Base-by-base conservation (phyloP, 1,284 basidiomycete species). In the Leccinum insolens region DNA sequence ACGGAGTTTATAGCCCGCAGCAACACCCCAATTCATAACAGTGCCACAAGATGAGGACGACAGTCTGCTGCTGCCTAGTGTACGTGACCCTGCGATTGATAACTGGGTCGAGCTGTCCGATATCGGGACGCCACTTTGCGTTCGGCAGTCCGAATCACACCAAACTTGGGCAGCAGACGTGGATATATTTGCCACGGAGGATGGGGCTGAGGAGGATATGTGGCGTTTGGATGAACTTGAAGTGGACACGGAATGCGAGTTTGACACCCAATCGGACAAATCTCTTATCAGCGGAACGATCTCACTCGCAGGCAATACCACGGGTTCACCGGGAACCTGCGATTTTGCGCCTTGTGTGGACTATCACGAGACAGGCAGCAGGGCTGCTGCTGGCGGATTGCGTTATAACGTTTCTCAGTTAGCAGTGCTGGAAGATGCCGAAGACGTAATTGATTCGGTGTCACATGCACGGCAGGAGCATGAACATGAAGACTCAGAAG, bases 241-340 rank as follows among this genome's bases (percentile, higher is more conserved):
- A 57, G 67, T 59, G 55, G 62, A 67, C 62, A 68, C 60, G 39
- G 62, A 67, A 65, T 22, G 17, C 62, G 61, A 74, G 39, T 63
- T 61, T 34, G 66, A 67, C 67, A 64, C 64, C 58, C 67, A 65
- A 71, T 75, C 70, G 64, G 70, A 70, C 39, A 65, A 64, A 70
- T 77, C 71, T 68, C 76, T 78, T 79, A 77, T 79, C 75, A 55
- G 65, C 67, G 57, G 55, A 63, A 39, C 68, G 46, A 65, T 67
- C 59, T 68, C 70, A 58, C 70, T 68, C 61, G 62, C 70, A 66
- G 64, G 68, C n/a, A 49, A 49, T 49, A 49, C n/a, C 46, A 49
- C n/a, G 46, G 46, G 46, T 49, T 49, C 46, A 49, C n/a, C 46
- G 46, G 46, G 46, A 49, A 49, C 46, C 46, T 49, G 46, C 46